Percentiles rank a stretch among this genome's conserved stretches.
These are phyloP conservation scores for Podaxis pistillaris DNA, from an alignment of 768 basidiomycete genomes.

Conservation along the genomic window DNA sequence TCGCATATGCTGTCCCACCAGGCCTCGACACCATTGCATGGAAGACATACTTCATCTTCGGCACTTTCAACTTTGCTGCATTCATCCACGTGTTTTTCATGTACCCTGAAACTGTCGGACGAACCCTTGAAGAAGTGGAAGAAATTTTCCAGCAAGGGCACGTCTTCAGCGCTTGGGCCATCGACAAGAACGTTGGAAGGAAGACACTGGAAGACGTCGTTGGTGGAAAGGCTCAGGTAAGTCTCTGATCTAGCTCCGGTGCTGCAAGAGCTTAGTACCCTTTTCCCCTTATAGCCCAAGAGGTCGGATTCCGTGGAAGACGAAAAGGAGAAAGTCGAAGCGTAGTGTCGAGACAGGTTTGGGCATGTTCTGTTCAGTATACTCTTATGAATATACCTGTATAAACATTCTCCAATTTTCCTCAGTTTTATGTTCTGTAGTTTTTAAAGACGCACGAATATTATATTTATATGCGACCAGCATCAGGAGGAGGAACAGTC, in stretches of 20 bases:
- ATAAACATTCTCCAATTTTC: not conserved
- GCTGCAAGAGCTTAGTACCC: not conserved
- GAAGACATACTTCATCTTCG: constrained; percentile 79
- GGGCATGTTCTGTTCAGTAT: not conserved
- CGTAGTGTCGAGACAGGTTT: not conserved
- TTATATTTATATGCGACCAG: not conserved
- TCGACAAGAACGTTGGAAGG: constrained; percentile 59
- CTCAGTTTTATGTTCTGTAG: not conserved
- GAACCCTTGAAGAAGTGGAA: constrained; percentile 77
- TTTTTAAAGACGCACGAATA: not conserved
- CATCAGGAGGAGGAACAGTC: too few species aligned
- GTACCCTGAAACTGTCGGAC: constrained; percentile 76
- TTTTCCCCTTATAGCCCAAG: constrained; percentile 6
- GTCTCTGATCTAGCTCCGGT: not conserved
- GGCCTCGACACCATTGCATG: constrained; percentile 64
- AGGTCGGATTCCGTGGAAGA: constrained; percentile 12
- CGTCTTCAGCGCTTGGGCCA: constrained; percentile 68
- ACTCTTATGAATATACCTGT: not conserved
- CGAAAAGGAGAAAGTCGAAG: not conserved
- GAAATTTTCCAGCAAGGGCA: constrained; percentile 73
- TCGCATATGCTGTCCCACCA: constrained; percentile 76
- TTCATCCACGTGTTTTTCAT: constrained; percentile 74
- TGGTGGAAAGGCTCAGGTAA: constrained; percentile 7
- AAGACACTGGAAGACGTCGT: constrained; percentile 56
- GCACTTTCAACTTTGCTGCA: constrained; percentile 71